These are phyloP conservation scores for Uromyces viciae-fabae DNA, from an alignment of 1,284 basidiomycete species.

Conservation along the genomic window DNA sequence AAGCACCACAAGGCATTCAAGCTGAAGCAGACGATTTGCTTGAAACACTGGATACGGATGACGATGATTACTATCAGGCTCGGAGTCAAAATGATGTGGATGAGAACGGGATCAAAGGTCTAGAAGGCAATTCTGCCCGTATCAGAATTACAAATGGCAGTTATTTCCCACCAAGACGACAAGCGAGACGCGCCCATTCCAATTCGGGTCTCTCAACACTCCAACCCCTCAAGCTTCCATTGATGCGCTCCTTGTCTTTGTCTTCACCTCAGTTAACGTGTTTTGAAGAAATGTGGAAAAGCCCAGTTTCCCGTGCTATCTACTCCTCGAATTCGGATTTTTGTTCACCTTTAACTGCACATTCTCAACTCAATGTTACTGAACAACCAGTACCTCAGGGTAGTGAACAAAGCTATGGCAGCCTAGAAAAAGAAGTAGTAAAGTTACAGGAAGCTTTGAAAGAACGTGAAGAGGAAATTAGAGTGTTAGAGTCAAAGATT, in stretches of 20 bases:
- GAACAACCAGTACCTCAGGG: too few species aligned
- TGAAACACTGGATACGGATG: background rate
- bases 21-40: conserved; percentile 3
- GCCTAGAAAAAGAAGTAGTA: conserved; percentile 87
- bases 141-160: background rate
- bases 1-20: background rate
- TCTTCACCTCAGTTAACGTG: background rate
- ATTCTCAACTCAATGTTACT: too few species aligned
- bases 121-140: background rate
- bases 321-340: too few species aligned
- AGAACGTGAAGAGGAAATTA: conserved; percentile 64
- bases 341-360: too few species aligned
- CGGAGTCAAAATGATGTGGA: background rate
- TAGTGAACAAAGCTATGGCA: conserved; percentile 58
- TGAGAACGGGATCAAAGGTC: background rate
- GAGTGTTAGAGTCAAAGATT: background rate
- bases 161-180: too few species aligned
- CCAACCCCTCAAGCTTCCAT: conserved; percentile 9
- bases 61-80: background rate
- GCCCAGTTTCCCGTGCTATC: too few species aligned
- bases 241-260: conserved; percentile 10
- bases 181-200: background rate
- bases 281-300: too few species aligned
- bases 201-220: background rate
- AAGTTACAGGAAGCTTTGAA: conserved; percentile 76